A percentile compares a stretch with the other conserved stretches of the same genome.
Evolutionary conservation across 148 eudicot genomes (phyloP).

Genomic region (Amaranthus cruentus): DNA sequence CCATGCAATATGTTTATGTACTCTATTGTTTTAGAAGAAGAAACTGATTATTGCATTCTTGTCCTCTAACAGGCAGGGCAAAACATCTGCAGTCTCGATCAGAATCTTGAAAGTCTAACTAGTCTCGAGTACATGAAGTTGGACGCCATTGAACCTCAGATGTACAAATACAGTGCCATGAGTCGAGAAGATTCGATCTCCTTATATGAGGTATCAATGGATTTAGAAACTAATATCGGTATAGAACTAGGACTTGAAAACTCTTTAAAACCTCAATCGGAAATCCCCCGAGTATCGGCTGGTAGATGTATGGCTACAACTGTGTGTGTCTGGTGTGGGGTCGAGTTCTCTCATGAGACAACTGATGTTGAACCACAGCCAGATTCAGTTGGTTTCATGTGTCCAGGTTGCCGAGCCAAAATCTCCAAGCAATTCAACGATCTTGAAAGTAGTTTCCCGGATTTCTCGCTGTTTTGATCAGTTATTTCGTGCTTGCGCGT

Average conservation of each 20-base stretch:
- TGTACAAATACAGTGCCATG: slow-evolving; percentile 36
- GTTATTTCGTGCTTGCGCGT: not conserved
- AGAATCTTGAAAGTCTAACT: slow-evolving; percentile 35
- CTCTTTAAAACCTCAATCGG: slow-evolving; percentile 29
- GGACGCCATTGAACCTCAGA: slow-evolving; percentile 47
- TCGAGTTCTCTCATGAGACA: slow-evolving; percentile 46
- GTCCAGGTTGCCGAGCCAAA: slow-evolving; percentile 58
- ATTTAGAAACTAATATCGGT: slow-evolving; percentile 30
- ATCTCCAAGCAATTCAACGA: slow-evolving; percentile 58
- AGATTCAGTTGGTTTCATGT: slow-evolving; percentile 73
- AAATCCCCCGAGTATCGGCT: slow-evolving; percentile 22
- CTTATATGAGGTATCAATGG: slow-evolving; percentile 40
- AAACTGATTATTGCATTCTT: slow-evolving; percentile 1
- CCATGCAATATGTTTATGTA: not conserved
- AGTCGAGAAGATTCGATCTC: slow-evolving; percentile 36
- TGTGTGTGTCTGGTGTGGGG: slow-evolving; percentile 67
- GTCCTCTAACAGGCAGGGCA: slow-evolving; percentile 33
- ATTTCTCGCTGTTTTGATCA: slow-evolving; percentile 19
- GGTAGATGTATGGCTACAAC: slow-evolving; percentile 27
- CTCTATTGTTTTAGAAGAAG: not conserved
- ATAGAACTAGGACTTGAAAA: slow-evolving; percentile 31
- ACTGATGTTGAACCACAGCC: slow-evolving; percentile 47
- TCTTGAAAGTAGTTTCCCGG: slow-evolving; percentile 33
- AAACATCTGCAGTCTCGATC: slow-evolving; percentile 31
- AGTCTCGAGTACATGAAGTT: slow-evolving; percentile 46